Percentiles rank a stretch among this genome's conserved stretches.
Conservation (phyloP, 768 basidiomycete genomes). For the Trametes cingulata region DNA sequence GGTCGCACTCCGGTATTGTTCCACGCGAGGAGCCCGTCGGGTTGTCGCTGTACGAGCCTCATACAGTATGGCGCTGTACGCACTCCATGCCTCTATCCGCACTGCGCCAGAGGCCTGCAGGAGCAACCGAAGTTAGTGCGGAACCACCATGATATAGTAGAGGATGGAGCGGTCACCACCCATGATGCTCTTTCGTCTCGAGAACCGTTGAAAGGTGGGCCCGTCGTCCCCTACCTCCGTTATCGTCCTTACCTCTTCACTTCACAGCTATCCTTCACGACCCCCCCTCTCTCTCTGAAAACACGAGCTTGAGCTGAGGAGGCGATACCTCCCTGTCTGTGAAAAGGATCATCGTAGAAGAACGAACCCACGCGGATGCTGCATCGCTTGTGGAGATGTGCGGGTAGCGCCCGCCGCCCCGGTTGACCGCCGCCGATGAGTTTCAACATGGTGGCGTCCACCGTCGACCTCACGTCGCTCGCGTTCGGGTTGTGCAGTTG, state of each 20-base stretch:
- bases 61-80: background rate
- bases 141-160: background rate
- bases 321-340: background rate
- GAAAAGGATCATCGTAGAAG: background rate
- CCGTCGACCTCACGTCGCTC: background rate
- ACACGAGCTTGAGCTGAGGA: background rate
- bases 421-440: background rate
- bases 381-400: background rate
- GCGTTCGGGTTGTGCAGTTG: background rate
- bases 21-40: background rate
- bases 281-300: background rate
- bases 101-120: background rate
- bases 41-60: too few relatives aligned
- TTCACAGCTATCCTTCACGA: background rate
- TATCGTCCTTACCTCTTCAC: too few relatives aligned
- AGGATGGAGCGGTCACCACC: slow-evolving; percentile 2
- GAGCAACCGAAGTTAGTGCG: slow-evolving; percentile 12
- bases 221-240: background rate
- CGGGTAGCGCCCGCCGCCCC: background rate
- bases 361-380: background rate
- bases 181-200: background rate
- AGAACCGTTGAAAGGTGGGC: slow-evolving; percentile 1
- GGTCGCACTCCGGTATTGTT: slow-evolving; percentile 21
- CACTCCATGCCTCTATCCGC: background rate
- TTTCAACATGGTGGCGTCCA: background rate